Evolutionary conservation across 169 alveolate species (phyloP).

Genomic region (Sarcocystis neurona): DNA sequence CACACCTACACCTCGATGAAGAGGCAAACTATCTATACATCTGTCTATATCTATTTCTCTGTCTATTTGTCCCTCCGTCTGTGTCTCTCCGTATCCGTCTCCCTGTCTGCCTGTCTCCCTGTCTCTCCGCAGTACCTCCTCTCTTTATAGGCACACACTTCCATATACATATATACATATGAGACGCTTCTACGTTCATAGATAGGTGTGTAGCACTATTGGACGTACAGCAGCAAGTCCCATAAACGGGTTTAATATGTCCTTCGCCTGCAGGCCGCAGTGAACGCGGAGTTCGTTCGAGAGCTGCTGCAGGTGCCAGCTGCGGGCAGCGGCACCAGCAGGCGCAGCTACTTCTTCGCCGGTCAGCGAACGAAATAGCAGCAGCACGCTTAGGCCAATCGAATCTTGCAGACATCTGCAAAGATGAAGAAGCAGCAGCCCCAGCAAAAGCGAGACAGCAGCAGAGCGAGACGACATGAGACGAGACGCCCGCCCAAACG

Average conservation of each 20-base stretch:
- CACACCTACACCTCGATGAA: no score
- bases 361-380: not conserved
- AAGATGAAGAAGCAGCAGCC: not conserved
- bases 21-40: not conserved
- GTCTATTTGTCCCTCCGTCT: not conserved
- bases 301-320: not conserved
- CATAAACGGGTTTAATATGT: constrained; percentile 11
- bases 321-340: not conserved
- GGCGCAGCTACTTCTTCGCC: not conserved
- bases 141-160: no score
- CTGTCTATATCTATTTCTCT: not conserved
- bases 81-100: not conserved
- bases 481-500: no score
- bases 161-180: no score
- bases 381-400: not conserved
- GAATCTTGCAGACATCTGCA: constrained; percentile 34
- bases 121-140: no score
- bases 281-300: constrained; percentile 36
- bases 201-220: not conserved
- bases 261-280: constrained; percentile 27
- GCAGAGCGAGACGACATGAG: no score
- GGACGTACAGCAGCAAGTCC: constrained; percentile 16
- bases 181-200: not conserved
- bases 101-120: no score
- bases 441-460: not conserved